Evolutionary conservation across 2,329 filamentous ascomycete species (phyloP), one percentile per base, ranked within the genome.

Genomic region (Dendrostoma leiphaemia): DNA sequence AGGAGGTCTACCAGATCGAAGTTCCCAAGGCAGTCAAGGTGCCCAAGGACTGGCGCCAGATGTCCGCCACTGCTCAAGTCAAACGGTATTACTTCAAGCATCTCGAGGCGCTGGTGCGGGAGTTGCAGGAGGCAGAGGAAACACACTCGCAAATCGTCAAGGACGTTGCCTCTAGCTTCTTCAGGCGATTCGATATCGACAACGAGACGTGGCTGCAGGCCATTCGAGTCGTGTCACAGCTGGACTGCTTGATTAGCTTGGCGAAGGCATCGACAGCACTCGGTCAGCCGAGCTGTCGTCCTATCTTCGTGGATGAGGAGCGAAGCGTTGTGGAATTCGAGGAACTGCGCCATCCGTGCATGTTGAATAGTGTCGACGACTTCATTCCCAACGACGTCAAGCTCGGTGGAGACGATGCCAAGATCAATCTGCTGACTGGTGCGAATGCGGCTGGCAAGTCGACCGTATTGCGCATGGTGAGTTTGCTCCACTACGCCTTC

Each of bases 401-500:
- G 56, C 84, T 99, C 3, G 94, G 94, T 56, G 94, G 94, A 6
- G 77, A 86, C 9, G 77, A 80, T 7, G 79, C 91, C 50, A 97
- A 93, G 64, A 93, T 99, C 63, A 91, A 90, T 63, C 78, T 99
- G 28, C 81, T 99, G 35, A 99, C 94, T 1, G 94, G 94, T 67
- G 94, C 94, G 57, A 99, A 99, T 66, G 94, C 94, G 8, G 94
- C 94, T 46, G 94, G 94, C 67, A 99, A 99, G 74, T 97, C 94
- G 1, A 99, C 94, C 1, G 84, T 99, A 40, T 81, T 99, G 29
- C 85, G 94, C 66, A 97, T 97, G 94, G 88, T 90, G 75, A 72
- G 82, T 70, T 44, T 23, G n/a, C 51, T 56, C 52, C 58, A n/a
- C 3, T 2, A 12, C 23, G n/a, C 9, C 2, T 15, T 13, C 17